These are phyloP conservation scores for Colletotrichum nymphaeae DNA, from an alignment of 2,329 filamentous ascomycete genomes.

Conservation along the genomic window DNA sequence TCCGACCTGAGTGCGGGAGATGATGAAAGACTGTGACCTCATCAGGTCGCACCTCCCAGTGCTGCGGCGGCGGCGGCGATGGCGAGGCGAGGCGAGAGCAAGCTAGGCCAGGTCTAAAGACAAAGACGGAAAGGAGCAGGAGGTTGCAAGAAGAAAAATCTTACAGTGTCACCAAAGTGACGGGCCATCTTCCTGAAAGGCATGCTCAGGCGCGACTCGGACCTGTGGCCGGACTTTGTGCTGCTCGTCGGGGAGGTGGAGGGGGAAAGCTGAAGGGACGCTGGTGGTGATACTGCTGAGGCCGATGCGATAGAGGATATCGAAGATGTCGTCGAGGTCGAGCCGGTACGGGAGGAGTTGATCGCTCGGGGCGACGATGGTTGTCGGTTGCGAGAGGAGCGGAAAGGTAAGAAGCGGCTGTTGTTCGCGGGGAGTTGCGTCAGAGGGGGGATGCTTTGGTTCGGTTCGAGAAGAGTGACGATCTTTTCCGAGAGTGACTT, in stretches of 20 bases:
- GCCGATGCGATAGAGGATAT: not conserved
- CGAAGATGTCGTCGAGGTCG: slow-evolving; percentile 9
- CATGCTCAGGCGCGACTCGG: slow-evolving; percentile 40
- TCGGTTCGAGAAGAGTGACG: not conserved
- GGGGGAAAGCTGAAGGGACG: not conserved
- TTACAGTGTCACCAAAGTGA: slow-evolving; percentile 60
- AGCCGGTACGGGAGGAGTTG: slow-evolving; percentile 3
- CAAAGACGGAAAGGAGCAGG: slow-evolving; percentile 33
- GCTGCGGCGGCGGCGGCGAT: not conserved
- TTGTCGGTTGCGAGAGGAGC: slow-evolving; percentile 21
- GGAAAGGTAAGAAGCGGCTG: slow-evolving; percentile 30
- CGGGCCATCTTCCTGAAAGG: slow-evolving; percentile 54
- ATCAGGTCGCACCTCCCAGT: not conserved
- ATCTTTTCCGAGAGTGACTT: not conserved
- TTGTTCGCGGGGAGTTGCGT: slow-evolving; percentile 19
- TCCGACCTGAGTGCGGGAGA: not conserved
- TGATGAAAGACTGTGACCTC: not conserved
- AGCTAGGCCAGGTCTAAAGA: not conserved
- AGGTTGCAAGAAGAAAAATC: slow-evolving; percentile 33
- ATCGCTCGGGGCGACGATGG: not conserved
- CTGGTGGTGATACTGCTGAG: not conserved
- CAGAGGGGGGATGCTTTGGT: slow-evolving; percentile 9
- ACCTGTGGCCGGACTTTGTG: slow-evolving; percentile 28
- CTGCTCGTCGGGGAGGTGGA: slow-evolving; percentile 8
- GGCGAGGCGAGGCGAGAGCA: no score